phyloP scores from a whole-genome alignment of 2,329 filamentous ascomycete genomes.

The Alternaria triticina region DNA sequence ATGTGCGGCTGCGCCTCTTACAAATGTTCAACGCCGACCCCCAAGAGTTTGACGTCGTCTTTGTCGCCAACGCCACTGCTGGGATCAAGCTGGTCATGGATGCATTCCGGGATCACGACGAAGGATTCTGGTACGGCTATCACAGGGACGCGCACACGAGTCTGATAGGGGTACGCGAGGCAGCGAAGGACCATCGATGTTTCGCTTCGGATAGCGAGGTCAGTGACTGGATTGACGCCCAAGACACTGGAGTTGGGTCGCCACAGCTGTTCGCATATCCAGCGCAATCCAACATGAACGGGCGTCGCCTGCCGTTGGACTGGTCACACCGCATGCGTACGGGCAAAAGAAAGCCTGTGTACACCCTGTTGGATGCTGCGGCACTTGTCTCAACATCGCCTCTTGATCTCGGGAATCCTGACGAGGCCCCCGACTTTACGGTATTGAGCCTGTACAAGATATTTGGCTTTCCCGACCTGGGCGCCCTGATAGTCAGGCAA shows the following conservation, averaged over 20 bases:
- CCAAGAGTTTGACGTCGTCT: conserved; percentile 82
- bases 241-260: conserved; percentile 20
- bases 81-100: conserved; percentile 88
- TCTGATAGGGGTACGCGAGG: conserved; percentile 76
- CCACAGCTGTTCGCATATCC: conserved; percentile 76
- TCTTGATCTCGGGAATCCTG: conserved; percentile 70
- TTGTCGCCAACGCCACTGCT: conserved; percentile 90
- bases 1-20: conserved; percentile 73
- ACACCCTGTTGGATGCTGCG: conserved; percentile 83
- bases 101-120: conserved; percentile 69
- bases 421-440: conserved; percentile 78
- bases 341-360: conserved; percentile 52
- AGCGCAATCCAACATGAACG: conserved; percentile 93
- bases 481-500: conserved; percentile 81
- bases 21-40: conserved; percentile 83
- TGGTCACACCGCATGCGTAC: conserved; percentile 65
- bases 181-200: conserved; percentile 70
- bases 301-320: conserved; percentile 71
- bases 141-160: conserved; percentile 88
- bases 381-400: conserved; percentile 78
- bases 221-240: conserved; percentile 65
- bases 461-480: conserved; percentile 95
- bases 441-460: conserved; percentile 94
- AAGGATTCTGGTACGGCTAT: conserved; percentile 83
- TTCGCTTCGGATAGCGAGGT: conserved; percentile 69